A percentile compares a stretch with the other conserved stretches of the same genome.
These are phyloP conservation scores for Solanum gracilifrons DNA, from an alignment of 257 asterid genomes.

Conservation along the genomic window DNA sequence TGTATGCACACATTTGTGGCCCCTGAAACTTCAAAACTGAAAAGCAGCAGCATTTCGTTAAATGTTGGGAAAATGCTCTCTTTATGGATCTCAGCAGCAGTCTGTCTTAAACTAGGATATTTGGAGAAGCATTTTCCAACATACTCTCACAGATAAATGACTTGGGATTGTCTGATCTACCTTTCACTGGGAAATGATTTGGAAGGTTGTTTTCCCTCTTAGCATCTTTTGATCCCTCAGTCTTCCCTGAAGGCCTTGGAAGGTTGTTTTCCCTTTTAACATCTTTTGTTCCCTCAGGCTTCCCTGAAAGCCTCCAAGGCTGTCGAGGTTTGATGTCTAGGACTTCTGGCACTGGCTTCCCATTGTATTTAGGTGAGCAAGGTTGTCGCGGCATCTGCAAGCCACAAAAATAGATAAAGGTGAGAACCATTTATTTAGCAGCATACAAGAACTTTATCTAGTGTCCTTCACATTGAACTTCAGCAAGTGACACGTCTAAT, in stretches of 20 bases:
- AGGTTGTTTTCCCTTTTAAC: conserved; percentile 18
- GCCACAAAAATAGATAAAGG: not conserved
- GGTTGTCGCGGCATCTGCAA: conserved; percentile 29
- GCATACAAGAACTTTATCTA: not conserved
- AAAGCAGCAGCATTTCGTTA: not conserved
- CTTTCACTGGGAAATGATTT: not conserved
- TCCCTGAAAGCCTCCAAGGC: conserved; percentile 49
- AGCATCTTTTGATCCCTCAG: too few relatives aligned
- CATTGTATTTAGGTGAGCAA: conserved; percentile 20
- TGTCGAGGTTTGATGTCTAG: conserved; percentile 34
- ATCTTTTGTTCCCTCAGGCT: conserved; percentile 25
- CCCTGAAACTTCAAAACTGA: not conserved
- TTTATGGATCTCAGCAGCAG: not conserved
- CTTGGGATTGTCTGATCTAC: conserved; percentile 13
- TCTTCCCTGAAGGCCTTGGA: not conserved
- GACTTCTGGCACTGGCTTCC: conserved; percentile 23
- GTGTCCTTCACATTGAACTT: not conserved
- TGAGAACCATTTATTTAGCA: not conserved
- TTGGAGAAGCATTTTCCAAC: conserved; percentile 55
- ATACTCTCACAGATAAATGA: conserved; percentile 8
- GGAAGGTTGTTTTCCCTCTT: conserved; percentile 17
- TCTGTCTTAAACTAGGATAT: conserved; percentile 30
- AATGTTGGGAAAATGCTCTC: not conserved
- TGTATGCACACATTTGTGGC: not conserved
- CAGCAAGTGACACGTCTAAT: not conserved